Evolutionary conservation across 2,329 filamentous ascomycete species (phyloP).

Genomic region (Furcasterigmium furcatum): DNA sequence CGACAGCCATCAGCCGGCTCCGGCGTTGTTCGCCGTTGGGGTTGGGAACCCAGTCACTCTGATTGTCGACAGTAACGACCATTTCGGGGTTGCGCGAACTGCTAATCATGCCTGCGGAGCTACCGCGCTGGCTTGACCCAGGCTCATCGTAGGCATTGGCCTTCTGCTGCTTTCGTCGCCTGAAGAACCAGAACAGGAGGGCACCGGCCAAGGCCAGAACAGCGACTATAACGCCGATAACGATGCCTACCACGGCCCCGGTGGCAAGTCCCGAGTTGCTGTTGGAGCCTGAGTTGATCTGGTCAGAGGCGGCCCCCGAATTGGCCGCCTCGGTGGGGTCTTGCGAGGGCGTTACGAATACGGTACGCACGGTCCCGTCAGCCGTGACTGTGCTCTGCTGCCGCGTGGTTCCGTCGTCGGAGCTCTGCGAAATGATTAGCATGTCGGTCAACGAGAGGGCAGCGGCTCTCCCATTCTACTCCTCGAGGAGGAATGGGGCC

Average conservation of each 20-base stretch:
- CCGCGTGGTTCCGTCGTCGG: not conserved
- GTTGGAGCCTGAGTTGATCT: not conserved
- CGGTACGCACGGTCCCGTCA: slow-evolving; percentile 49
- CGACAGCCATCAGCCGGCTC: slow-evolving; percentile 54
- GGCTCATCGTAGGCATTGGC: slow-evolving; percentile 39
- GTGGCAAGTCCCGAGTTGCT: slow-evolving; percentile 28
- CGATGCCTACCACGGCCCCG: slow-evolving; percentile 47
- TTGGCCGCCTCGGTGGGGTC: slow-evolving; percentile 9
- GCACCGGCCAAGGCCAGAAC: slow-evolving; percentile 33
- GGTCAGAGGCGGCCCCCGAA: slow-evolving; percentile 7
- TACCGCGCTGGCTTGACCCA: slow-evolving; percentile 38
- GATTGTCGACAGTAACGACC: slow-evolving; percentile 24
- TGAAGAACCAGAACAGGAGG: slow-evolving; percentile 39
- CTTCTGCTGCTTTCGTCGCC: slow-evolving; percentile 39
- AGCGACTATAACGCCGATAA: slow-evolving; percentile 28
- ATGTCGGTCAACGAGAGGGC: not conserved
- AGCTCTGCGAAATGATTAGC: not conserved
- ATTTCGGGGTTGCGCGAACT: slow-evolving; percentile 41
- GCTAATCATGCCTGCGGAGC: slow-evolving; percentile 45
- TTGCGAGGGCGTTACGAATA: slow-evolving; percentile 44
- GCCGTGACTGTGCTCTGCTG: slow-evolving; percentile 48
- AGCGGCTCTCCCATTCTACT: too few relatives aligned
- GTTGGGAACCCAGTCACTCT: slow-evolving; percentile 9
- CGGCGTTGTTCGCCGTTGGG: slow-evolving; percentile 21
- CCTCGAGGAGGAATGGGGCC: not conserved